A percentile compares a stretch with the other conserved stretches of the same genome.
Evolutionary conservation across 805 yeast genomes (phyloP).

Genomic region (Grigorovia yakushimaensis): DNA sequence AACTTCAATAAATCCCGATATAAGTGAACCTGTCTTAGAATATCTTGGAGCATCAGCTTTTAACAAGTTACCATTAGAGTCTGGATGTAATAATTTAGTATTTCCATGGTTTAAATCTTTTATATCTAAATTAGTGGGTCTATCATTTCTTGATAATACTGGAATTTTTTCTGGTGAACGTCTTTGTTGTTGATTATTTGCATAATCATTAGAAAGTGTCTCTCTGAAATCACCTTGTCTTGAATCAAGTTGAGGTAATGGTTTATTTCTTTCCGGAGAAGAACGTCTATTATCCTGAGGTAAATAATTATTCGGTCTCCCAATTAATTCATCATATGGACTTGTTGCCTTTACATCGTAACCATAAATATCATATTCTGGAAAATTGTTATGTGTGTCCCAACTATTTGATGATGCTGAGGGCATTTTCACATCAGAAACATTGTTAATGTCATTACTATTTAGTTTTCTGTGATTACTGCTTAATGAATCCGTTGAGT

Average conservation of each 20-base stretch:
- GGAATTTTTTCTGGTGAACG: background rate
- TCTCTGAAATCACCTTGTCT: background rate
- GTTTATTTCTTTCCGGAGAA: background rate
- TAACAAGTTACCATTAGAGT: background rate
- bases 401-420: background rate
- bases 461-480: background rate
- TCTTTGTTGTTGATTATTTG: background rate
- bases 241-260: background rate
- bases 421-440: background rate
- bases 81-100: background rate
- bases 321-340: background rate
- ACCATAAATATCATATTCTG: background rate
- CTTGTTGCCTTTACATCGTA: background rate
- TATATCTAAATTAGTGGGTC: background rate
- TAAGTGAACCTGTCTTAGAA: conserved; percentile 1
- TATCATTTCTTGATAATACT: background rate
- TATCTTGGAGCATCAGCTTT: background rate
- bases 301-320: background rate
- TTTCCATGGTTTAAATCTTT: background rate
- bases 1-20: conserved; percentile 1
- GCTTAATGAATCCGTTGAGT: background rate
- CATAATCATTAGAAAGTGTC: no score
- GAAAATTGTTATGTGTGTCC: background rate
- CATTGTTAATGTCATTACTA: background rate
- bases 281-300: background rate